Base-by-base conservation (phyloP, 129 eudicot species). In the Gnaphalium uliginosum region DNA sequence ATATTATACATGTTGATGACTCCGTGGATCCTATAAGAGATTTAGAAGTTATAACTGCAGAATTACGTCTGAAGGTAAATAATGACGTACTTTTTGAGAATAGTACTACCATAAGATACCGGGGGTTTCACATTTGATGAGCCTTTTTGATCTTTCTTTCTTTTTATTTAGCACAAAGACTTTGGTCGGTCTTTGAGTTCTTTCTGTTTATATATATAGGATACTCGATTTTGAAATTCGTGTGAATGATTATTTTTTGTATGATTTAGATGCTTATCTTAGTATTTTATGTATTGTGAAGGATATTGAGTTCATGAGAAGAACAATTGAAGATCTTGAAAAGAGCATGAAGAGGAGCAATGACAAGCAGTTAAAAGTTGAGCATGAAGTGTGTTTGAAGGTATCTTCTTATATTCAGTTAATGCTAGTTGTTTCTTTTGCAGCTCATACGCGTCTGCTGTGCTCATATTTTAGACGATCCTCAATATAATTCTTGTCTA, bases 331-430 rank as follows among this genome's bases (percentile, higher is more conserved):
- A 75, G 97, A 95, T 83, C 86, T 95, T 80, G 99, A 95, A 68
- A 95, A 95, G 76, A 95, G 99, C 86, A 91, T 95, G 99, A 95
- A 95, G 85, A 89, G 99, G 83, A 95, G 99, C 89, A 95, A 95
- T 75, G 97, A 95, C 87, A 95, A 95, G 82, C 97, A 86, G 78
- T 79, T 95, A 57, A 95, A 95, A 81, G 33, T 95, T 83, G 99
- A 95, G 85, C 96, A 56, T 76, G 97, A 95, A 67, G 78, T 88
- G 69, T 95, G 96, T 73, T 75, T 76, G 63, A 88, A 83, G 97
- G 99, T 95, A 56, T 65, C 81, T 75, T 77, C 17, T 10, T 27
- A 57, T 41, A 27, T 69, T 68, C 24, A 39, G 8, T 19, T 32
- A 6, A 62, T 27, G 48, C 58, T n/a, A 26, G 61, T 43, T 61